Evolutionary conservation across 306 rosid species (phyloP), one percentile per base, ranked within the genome.

Genomic region (Prunus armeniaca): DNA sequence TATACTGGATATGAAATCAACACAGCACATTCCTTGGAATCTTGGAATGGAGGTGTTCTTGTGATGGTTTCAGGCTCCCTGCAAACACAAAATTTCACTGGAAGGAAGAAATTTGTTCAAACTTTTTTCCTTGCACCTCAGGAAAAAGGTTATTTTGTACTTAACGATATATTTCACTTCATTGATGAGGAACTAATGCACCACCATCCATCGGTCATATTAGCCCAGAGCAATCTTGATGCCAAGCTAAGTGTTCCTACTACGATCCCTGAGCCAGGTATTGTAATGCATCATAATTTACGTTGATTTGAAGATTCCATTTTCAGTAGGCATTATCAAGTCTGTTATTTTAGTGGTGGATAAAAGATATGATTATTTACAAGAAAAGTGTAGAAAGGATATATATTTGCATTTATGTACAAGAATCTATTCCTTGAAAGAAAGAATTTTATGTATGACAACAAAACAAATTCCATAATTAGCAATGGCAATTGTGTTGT

Each of bases 51-150:
- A 62, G 98, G 98, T 67, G 93, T 92, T 77, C 47, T 95, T 74
- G 96, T 92, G 76, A 86, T 95, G 98, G 98, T 95, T 81, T 90
- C 96, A 56, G 97, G 98, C 82, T 88, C 92, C 56, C 89, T 92
- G 83, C 92, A 88, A 85, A 70, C 83, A 76, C 87, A 92, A 86
- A 91, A 85, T 73, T 89, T 84, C 87, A 82, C 24, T 24, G 72
- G n/a, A 61, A 81, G 88, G 90, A 92, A 95, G 86, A 92, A 90
- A 78, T 95, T 95, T 86, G 88, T 87, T 82, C 97, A 95, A 80
- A 89, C 97, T 13, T 95, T 95, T 82, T 95, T 95, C 84, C 98
- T 95, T 77, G 98, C 96, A 61, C 98, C 98, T 30, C 98, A 95
- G 72, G 97, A 95, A 71, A 95, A 90, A 76, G 98, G 98, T 4